Evolutionary conservation across 331 rosid genomes (phyloP).

Genomic region (Malus hybrid): DNA sequence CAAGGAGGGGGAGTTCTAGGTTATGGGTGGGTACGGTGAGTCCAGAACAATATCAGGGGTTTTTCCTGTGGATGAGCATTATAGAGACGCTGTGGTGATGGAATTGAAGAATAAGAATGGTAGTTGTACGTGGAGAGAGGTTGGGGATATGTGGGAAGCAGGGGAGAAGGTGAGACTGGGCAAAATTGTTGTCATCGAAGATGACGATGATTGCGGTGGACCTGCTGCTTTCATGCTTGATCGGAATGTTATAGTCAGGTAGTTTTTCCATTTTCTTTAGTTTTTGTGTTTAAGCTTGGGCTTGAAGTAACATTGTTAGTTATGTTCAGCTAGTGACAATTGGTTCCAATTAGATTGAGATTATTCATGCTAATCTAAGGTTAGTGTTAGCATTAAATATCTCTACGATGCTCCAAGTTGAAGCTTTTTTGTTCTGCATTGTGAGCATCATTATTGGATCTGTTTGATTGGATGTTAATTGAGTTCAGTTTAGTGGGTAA

Average conservation of each 20-base stretch:
- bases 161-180: conserved; percentile 61
- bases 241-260: conserved; percentile 73
- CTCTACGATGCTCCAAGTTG: background rate
- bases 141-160: too few species aligned
- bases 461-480: background rate
- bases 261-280: background rate
- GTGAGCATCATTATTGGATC: too few species aligned
- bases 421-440: background rate
- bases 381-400: background rate
- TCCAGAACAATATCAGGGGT: conserved; percentile 72
- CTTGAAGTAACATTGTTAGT: background rate
- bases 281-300: background rate
- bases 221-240: conserved; percentile 79
- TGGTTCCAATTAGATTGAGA: too few species aligned
- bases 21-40: conserved; percentile 84
- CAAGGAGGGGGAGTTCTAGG: conserved; percentile 63
- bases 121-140: conserved; percentile 60
- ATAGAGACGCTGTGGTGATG: conserved; percentile 62
- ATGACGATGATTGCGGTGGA: conserved; percentile 15
- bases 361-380: too few species aligned
- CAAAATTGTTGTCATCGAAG: conserved; percentile 59
- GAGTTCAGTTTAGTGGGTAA: background rate
- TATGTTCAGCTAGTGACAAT: background rate
- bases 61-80: conserved; percentile 78
- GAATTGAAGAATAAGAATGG: conserved; percentile 29